Conservation (phyloP, 176 grass and related monocot species). For the Otatea glauca region DNA sequence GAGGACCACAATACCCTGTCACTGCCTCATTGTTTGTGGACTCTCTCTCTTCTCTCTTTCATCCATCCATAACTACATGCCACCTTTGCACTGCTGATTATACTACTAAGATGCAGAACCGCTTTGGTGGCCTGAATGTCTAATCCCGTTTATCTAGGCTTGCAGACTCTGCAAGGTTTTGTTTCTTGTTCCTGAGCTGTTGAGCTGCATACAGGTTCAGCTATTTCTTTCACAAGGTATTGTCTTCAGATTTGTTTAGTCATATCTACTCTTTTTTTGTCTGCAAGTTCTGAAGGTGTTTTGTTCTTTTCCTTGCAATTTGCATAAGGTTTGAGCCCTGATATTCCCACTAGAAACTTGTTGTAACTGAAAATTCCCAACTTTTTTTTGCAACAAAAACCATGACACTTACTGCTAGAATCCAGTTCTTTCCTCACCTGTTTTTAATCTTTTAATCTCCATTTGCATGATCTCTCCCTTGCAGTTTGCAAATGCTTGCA, state of each 20-base stretch:
- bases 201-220: background rate
- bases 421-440: background rate
- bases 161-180: background rate
- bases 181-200: background rate
- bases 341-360: background rate
- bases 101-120: constrained; percentile 11
- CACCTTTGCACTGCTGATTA: constrained; percentile 30
- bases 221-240: constrained; percentile 32
- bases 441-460: background rate
- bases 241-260: constrained; percentile 12
- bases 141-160: constrained; percentile 13
- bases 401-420: background rate
- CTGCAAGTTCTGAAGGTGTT: background rate
- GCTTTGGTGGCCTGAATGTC: constrained; percentile 24
- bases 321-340: background rate
- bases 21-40: constrained; percentile 33
- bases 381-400: background rate
- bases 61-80: constrained; percentile 38
- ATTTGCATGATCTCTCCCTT: background rate
- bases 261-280: background rate
- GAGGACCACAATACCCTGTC: constrained; percentile 43
- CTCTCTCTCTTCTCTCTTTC: background rate
- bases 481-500: constrained; percentile 31
- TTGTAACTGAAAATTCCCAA: background rate
- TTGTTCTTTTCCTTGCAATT: background rate